Percentiles rank a stretch among this genome's conserved stretches.
These are phyloP conservation scores for Pseudoturritis turrita DNA, from an alignment of 345 rosid species.

Conservation along the genomic window DNA sequence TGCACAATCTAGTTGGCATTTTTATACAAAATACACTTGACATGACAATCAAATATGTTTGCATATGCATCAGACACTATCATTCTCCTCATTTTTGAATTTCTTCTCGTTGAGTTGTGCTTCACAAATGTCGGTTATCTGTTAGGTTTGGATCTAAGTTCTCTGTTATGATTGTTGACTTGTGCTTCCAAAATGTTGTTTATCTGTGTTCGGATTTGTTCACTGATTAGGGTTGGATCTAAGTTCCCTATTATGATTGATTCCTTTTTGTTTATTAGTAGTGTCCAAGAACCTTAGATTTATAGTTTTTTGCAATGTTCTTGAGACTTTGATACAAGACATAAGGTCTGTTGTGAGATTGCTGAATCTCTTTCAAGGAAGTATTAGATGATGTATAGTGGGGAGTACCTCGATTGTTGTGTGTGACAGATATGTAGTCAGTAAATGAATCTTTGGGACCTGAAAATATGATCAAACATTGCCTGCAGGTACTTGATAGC, in stretches of 20 bases:
- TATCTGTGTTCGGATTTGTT: not conserved
- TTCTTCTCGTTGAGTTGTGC: not conserved
- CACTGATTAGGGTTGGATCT: not conserved
- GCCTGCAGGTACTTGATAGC: conserved; percentile 66
- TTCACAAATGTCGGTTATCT: not conserved
- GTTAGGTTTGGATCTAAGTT: no score
- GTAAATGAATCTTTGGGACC: not conserved
- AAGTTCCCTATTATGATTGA: not conserved
- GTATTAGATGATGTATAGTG: not conserved
- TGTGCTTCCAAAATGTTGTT: no score
- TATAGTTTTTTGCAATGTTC: not conserved
- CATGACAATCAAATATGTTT: no score
- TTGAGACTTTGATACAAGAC: not conserved
- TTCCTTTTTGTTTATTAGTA: not conserved
- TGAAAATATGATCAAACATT: not conserved
- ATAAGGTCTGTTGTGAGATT: not conserved
- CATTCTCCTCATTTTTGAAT: not conserved
- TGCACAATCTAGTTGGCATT: not conserved
- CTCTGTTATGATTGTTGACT: no score
- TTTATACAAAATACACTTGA: not conserved
- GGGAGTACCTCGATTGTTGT: not conserved
- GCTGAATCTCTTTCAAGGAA: not conserved
- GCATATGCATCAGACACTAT: not conserved
- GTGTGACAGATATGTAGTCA: not conserved
- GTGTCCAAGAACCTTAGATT: not conserved